Conservation (phyloP, 208 protist species). For the Trypanosoma congolense region DNA sequence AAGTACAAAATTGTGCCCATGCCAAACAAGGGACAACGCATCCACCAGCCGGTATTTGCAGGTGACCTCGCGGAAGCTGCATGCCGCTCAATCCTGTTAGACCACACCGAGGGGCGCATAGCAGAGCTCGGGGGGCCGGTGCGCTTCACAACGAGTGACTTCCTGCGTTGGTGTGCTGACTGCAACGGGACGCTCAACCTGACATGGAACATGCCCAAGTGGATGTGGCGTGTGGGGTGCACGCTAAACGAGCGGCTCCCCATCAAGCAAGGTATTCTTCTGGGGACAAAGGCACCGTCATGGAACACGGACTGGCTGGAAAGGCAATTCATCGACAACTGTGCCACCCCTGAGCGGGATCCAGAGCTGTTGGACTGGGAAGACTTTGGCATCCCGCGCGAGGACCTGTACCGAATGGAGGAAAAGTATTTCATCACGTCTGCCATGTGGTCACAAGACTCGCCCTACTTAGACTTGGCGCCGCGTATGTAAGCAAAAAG, state of each 20-base stretch:
- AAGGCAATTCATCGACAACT: slow-evolving; percentile 86
- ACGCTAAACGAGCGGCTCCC: slow-evolving; percentile 75
- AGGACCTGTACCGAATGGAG: slow-evolving; percentile 89
- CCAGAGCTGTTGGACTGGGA: slow-evolving; percentile 89
- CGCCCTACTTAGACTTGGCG: slow-evolving; percentile 68
- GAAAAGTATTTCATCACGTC: slow-evolving; percentile 90
- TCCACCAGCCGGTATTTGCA: slow-evolving; percentile 88
- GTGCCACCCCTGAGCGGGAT: slow-evolving; percentile 82
- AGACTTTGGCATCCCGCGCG: slow-evolving; percentile 87
- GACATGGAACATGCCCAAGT: slow-evolving; percentile 63
- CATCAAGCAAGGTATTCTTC: slow-evolving; percentile 59
- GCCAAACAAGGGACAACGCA: slow-evolving; percentile 76
- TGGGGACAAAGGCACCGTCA: slow-evolving; percentile 65
- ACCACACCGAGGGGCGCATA: slow-evolving; percentile 89
- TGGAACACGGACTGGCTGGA: slow-evolving; percentile 90
- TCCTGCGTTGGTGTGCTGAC: slow-evolving; percentile 83
- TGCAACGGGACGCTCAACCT: slow-evolving; percentile 74
- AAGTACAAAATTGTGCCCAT: slow-evolving; percentile 82
- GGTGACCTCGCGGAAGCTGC: slow-evolving; percentile 82
- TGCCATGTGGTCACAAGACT: slow-evolving; percentile 70
- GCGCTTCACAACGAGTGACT: slow-evolving; percentile 85
- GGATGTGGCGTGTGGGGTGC: slow-evolving; percentile 61
- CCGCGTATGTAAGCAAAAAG: slow-evolving; percentile 42
- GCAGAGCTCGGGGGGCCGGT: slow-evolving; percentile 87
- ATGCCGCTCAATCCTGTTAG: slow-evolving; percentile 74